Evolutionary conservation across 2,329 filamentous ascomycete species (phyloP).

Genomic region (Alternaria triticimaculans): DNA sequence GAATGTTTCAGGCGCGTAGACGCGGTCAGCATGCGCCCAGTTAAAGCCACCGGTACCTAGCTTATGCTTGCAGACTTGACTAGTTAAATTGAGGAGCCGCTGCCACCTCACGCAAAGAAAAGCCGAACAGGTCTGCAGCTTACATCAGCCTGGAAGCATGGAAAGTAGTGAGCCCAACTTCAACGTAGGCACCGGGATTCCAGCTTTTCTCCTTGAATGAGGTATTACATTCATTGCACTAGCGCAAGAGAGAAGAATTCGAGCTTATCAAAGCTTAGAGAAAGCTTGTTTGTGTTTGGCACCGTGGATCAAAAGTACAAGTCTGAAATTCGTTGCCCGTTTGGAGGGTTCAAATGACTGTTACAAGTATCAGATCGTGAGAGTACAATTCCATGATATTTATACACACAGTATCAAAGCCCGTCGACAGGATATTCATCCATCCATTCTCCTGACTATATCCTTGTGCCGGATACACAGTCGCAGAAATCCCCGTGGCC

Average conservation of each 20-base stretch:
- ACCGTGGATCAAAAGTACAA: neutral
- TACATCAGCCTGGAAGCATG: neutral
- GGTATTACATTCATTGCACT: neutral
- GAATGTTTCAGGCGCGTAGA: neutral
- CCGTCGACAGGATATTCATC: neutral
- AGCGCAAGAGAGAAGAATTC: neutral
- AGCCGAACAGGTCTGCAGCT: neutral
- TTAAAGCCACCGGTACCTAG: neutral
- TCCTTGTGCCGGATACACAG: neutral
- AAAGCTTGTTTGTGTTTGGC: neutral
- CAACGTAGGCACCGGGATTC: neutral
- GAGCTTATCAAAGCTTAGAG: neutral
- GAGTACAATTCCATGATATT: neutral
- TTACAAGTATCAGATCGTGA: neutral
- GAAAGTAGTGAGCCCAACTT: neutral
- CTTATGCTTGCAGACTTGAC: neutral
- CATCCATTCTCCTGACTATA: neutral
- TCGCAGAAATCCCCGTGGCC: neutral
- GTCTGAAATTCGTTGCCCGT: neutral
- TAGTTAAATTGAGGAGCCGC: neutral
- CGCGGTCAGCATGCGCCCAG: neutral
- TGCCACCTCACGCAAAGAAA: neutral
- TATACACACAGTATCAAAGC: neutral
- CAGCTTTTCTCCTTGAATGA: neutral
- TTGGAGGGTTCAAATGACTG: neutral